A percentile compares a stretch with the other conserved stretches of the same genome.
Conservation (phyloP, 352 stramenopile species). For the Phytophthora tubulina region DNA sequence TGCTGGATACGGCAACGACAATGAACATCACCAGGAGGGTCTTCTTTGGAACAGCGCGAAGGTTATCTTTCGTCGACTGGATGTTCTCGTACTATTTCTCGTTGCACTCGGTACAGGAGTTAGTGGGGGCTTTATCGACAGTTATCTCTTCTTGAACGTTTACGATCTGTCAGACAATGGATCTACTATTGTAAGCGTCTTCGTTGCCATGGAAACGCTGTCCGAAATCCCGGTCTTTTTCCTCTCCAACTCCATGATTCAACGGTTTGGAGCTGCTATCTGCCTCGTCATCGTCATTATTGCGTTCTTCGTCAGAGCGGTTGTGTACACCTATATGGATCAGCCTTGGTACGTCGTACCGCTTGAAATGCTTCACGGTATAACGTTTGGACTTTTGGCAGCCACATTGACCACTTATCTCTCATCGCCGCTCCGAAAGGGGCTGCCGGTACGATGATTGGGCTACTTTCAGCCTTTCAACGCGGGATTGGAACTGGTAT, state of each 20-base stretch:
- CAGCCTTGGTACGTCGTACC: constrained; percentile 65
- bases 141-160: constrained; percentile 63
- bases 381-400: constrained; percentile 59
- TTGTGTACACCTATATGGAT: constrained; percentile 61
- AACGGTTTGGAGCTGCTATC: constrained; percentile 48
- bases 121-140: constrained; percentile 65
- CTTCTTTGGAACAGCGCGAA: constrained; percentile 45
- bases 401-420: constrained; percentile 61
- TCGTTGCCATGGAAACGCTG: constrained; percentile 58
- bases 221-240: constrained; percentile 71
- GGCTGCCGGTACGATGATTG: constrained; percentile 61
- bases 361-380: constrained; percentile 64
- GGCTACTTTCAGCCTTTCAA: constrained; percentile 62
- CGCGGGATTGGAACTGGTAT: constrained; percentile 54
- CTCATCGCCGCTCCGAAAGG: constrained; percentile 46
- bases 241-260: constrained; percentile 57
- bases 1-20: constrained; percentile 20
- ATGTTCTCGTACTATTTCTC: constrained; percentile 55
- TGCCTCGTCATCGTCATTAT: constrained; percentile 54
- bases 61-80: constrained; percentile 28
- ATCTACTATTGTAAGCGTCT: constrained; percentile 58
- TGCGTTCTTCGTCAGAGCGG: constrained; percentile 56
- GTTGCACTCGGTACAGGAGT: constrained; percentile 57
- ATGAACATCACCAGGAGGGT: constrained; percentile 21
- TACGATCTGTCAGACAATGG: constrained; percentile 60